Evolutionary conservation across 2,329 filamentous ascomycete species (phyloP).

Genomic region (Hysterium pulicare): DNA sequence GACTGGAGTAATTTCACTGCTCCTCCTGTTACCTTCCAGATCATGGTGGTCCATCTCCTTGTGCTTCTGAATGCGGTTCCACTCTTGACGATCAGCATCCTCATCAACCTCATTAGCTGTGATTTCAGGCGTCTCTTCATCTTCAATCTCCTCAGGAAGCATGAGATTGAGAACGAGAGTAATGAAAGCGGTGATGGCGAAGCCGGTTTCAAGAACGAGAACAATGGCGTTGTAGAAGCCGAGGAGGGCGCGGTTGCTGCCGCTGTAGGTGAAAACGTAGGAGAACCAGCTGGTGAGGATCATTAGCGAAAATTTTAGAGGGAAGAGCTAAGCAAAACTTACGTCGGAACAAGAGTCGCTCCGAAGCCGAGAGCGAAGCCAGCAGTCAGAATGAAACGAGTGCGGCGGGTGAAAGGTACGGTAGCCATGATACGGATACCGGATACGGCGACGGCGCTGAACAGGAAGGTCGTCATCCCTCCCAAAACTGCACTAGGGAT

Average conservation of each 20-base stretch:
- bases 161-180: conserved; percentile 70
- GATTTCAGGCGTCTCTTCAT: conserved; percentile 48
- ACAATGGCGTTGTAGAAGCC: conserved; percentile 70
- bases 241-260: conserved; percentile 62
- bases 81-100: conserved; percentile 39
- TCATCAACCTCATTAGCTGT: conserved; percentile 41
- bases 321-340: conserved; percentile 13
- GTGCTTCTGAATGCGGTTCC: conserved; percentile 29
- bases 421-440: conserved; percentile 73
- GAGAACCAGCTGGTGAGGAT: conserved; percentile 60
- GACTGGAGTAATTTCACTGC: conserved; percentile 5
- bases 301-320: conserved; percentile 8
- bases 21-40: background rate
- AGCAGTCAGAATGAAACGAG: conserved; percentile 77
- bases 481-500: conserved; percentile 59
- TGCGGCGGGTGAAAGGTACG: conserved; percentile 72
- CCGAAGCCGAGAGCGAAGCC: conserved; percentile 68
- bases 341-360: conserved; percentile 45
- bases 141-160: conserved; percentile 73
- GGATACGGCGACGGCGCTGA: conserved; percentile 70
- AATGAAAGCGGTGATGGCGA: conserved; percentile 67
- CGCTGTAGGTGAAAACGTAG: conserved; percentile 69
- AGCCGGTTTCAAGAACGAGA: conserved; percentile 56
- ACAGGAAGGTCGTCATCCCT: conserved; percentile 70
- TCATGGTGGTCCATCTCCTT: conserved; percentile 20